Conservation (phyloP, 495 filamentous ascomycete genomes). For the Tuber borchii region DNA sequence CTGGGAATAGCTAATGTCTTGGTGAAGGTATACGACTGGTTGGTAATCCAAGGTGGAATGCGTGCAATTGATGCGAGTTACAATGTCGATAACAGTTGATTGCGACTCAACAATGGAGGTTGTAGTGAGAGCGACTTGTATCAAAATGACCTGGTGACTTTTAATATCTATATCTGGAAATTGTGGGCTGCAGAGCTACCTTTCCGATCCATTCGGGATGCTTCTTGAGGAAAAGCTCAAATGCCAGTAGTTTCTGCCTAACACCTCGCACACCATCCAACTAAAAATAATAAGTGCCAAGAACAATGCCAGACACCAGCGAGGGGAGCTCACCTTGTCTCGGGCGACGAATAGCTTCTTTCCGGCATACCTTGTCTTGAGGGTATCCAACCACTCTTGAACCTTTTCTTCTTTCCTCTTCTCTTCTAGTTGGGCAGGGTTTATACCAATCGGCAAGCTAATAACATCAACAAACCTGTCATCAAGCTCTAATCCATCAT, state of each 20-base stretch:
- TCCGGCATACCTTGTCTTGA: constrained; percentile 69
- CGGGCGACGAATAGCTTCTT: constrained; percentile 86
- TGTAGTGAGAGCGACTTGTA: constrained; percentile 85
- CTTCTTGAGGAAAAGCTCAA: constrained; percentile 87
- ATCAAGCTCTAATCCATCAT: constrained; percentile 81
- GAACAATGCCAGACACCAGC: not conserved
- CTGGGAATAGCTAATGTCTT: constrained; percentile 83
- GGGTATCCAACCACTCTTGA: constrained; percentile 65
- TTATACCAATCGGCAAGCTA: constrained; percentile 71
- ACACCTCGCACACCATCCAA: constrained; percentile 86
- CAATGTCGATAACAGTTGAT: constrained; percentile 81
- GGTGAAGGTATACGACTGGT: constrained; percentile 87
- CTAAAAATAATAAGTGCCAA: constrained; percentile 24
- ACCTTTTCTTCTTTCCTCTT: constrained; percentile 69
- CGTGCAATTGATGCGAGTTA: constrained; percentile 80
- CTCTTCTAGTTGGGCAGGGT: constrained; percentile 65
- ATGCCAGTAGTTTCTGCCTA: constrained; percentile 82
- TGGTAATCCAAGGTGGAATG: constrained; percentile 84
- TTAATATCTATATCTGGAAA: constrained; percentile 10
- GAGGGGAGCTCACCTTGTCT: constrained; percentile 55
- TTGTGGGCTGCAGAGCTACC: constrained; percentile 41
- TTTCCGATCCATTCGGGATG: constrained; percentile 82
- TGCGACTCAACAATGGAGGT: constrained; percentile 80
- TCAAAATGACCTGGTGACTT: constrained; percentile 59
- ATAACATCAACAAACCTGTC: constrained; percentile 84